Evolutionary conservation across 108 stramenopile genomes (phyloP), one percentile per base, ranked within the genome.

Genomic region (Nannochloropsis oceanica): DNA sequence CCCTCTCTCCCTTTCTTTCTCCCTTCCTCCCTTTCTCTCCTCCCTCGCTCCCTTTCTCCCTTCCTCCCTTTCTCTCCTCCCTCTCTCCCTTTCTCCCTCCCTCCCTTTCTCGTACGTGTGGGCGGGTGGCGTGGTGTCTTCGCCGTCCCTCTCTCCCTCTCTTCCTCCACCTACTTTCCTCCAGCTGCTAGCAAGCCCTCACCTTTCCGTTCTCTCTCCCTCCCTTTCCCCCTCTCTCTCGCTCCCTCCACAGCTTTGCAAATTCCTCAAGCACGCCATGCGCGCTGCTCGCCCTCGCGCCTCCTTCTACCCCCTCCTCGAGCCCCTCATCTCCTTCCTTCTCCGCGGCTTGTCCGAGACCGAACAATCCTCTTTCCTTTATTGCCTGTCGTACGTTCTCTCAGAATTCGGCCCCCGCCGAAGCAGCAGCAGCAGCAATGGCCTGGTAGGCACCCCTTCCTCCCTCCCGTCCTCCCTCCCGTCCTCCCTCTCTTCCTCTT

Each of bases 191-290:
- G 43, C 26, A 50, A 27, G 42, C 20, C 85, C 87, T 88, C 82
- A 89, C 83, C 84, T 82, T 44, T 84, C 87, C 82, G 43, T 86
- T 20, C 82, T 79, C 18, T 27, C 27, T 11, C 22, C 11, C 81
- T 7, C n/a, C 43, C 86, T 84, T 46, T 44, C 27, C 88, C 24
- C n/a, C 80, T 24, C 24, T 24, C 80, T 11, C 80, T 11, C 24
- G n/a, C 80, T 0, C 24, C 80, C 80, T 24, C 80, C 80, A 18
- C 24, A 96, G 90, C 89, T 97, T 27, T 96, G 95, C 85, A 93
- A 96, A 11, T 92, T 95, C 85, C 94, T 95, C 94, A 97, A 97
- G 87, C 96, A 97, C 90, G 89, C 95, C 2, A 84, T 97, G 84
- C 87, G 97, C 81, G 87, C 91, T 26, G 93, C 93, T 85, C 94